These are phyloP conservation scores for Mycena alexandri DNA, from an alignment of 768 basidiomycete genomes.

Conservation along the genomic window DNA sequence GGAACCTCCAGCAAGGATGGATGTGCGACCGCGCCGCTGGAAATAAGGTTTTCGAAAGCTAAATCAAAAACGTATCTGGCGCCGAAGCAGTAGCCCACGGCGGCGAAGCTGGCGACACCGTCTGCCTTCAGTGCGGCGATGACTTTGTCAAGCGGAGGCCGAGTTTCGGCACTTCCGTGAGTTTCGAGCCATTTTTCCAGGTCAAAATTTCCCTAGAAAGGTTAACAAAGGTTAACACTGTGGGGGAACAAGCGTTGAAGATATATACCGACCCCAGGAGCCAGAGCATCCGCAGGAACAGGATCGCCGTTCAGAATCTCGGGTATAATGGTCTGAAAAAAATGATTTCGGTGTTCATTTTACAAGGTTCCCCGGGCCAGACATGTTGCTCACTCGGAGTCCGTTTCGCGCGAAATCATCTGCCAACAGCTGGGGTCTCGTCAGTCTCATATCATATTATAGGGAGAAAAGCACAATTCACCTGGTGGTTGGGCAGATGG, in stretches of 20 bases:
- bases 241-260: neutral
- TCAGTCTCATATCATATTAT: neutral
- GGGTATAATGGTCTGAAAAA: slow-evolving; percentile 51
- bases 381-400: slow-evolving; percentile 14
- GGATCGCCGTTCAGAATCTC: slow-evolving; percentile 60
- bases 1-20: slow-evolving; percentile 50
- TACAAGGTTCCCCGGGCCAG: neutral
- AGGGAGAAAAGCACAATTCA: slow-evolving; percentile 7
- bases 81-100: slow-evolving; percentile 48
- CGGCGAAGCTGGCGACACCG: slow-evolving; percentile 48
- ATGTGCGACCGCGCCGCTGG: slow-evolving; percentile 43
- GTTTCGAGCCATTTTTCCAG: slow-evolving; percentile 13
- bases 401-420: slow-evolving; percentile 35
- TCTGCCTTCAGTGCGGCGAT: slow-evolving; percentile 38
- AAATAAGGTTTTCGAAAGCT: slow-evolving; percentile 42
- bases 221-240: too few relatives aligned
- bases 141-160: slow-evolving; percentile 45
- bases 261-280: slow-evolving; percentile 43
- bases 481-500: slow-evolving; percentile 47
- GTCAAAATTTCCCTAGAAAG: slow-evolving; percentile 23
- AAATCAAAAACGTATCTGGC: slow-evolving; percentile 46
- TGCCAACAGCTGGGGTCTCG: slow-evolving; percentile 35
- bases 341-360: neutral
- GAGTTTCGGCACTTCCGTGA: slow-evolving; percentile 30
- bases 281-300: slow-evolving; percentile 52